These are phyloP conservation scores for Asterophora lycoperdoides DNA, from an alignment of 768 basidiomycete species.

Conservation along the genomic window DNA sequence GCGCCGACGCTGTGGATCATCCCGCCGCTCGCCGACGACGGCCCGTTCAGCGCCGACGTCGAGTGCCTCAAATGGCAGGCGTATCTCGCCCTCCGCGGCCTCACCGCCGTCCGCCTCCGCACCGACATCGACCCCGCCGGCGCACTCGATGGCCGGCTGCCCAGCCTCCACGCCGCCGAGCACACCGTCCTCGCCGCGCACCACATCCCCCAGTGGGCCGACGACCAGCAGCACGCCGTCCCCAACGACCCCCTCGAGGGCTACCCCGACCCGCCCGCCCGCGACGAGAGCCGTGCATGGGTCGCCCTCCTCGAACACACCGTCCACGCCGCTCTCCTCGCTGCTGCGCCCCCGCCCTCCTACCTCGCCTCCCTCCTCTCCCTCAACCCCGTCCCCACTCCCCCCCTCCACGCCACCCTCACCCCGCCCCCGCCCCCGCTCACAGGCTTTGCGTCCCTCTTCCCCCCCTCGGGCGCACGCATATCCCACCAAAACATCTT, in stretches of 20 bases:
- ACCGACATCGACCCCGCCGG: slow-evolving; percentile 71
- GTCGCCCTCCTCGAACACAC: slow-evolving; percentile 71
- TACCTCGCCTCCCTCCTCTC: slow-evolving; percentile 41
- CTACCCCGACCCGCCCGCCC: slow-evolving; percentile 52
- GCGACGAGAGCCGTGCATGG: slow-evolving; percentile 81
- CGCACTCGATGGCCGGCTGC: slow-evolving; percentile 62
- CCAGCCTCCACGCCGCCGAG: slow-evolving; percentile 60
- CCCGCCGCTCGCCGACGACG: slow-evolving; percentile 26
- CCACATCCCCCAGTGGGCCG: slow-evolving; percentile 73
- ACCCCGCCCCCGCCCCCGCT: slow-evolving; percentile 66
- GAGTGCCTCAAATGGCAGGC: slow-evolving; percentile 92
- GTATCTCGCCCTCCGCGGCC: slow-evolving; percentile 65
- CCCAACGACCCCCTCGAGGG: slow-evolving; percentile 61
- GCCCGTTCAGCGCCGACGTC: slow-evolving; percentile 67
- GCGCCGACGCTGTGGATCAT: slow-evolving; percentile 63
- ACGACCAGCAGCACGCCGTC: slow-evolving; percentile 21
- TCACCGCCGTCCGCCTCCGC: slow-evolving; percentile 48
- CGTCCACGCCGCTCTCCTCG: slow-evolving; percentile 73
- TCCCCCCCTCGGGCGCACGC: slow-evolving; percentile 59
- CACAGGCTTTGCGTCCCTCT: slow-evolving; percentile 59
- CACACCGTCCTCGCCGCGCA: slow-evolving; percentile 60
- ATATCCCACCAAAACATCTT: slow-evolving; percentile 48
- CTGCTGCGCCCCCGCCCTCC: slow-evolving; percentile 44
- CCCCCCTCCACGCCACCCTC: slow-evolving; percentile 46
- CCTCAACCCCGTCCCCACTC: slow-evolving; percentile 25